phyloP scores from a whole-genome alignment of 768 basidiomycete genomes.

The Gelatoporia subvermispora region DNA sequence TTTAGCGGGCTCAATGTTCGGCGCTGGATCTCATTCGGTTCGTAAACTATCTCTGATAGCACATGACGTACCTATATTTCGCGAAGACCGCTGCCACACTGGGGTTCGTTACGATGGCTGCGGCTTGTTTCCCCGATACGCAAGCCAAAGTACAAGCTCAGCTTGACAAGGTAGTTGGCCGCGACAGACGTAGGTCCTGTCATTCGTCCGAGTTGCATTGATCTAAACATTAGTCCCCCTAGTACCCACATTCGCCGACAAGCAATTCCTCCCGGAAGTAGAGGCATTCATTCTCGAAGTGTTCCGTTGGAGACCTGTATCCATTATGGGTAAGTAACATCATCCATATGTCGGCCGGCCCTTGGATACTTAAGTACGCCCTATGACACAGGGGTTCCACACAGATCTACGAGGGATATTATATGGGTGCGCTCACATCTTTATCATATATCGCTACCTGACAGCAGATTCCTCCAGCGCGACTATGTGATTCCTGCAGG shows the following conservation, averaged over 20 bases:
- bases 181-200: constrained; percentile 23
- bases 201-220: too few relatives aligned
- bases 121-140: constrained; percentile 28
- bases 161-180: constrained; percentile 31
- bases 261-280: constrained; percentile 30
- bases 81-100: constrained; percentile 26
- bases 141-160: constrained; percentile 31
- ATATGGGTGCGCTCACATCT: constrained; percentile 39
- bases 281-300: constrained; percentile 38
- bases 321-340: constrained; percentile 23
- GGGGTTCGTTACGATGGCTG: constrained; percentile 29
- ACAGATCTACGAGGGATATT: constrained; percentile 61
- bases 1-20: constrained; percentile 37
- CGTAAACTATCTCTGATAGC: constrained; percentile 2
- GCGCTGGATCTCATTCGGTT: constrained; percentile 37
- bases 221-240: not conserved
- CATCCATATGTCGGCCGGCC: not conserved
- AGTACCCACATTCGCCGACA: constrained; percentile 41
- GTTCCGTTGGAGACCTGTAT: constrained; percentile 38
- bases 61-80: too few relatives aligned
- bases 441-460: not conserved
- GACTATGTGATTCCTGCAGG: constrained; percentile 38
- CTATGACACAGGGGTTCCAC: constrained; percentile 48
- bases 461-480: constrained; percentile 12
- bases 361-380: not conserved